Percentiles rank a stretch among this genome's conserved stretches.
These are phyloP conservation scores for Clonostachys rosea DNA, from an alignment of 2,329 filamentous ascomycete species.

Conservation along the genomic window DNA sequence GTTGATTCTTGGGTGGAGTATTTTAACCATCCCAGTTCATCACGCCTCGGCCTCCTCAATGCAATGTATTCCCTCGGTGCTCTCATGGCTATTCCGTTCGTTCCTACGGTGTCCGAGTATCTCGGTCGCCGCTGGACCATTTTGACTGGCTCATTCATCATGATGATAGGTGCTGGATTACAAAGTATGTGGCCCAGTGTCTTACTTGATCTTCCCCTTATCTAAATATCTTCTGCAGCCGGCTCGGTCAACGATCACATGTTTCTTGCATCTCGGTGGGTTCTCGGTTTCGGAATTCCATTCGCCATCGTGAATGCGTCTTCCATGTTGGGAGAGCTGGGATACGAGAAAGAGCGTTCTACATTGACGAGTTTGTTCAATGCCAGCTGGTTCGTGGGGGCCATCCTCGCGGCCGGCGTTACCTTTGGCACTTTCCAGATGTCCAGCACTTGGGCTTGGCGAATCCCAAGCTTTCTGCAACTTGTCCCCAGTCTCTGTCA, in stretches of 20 bases:
- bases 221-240: not conserved
- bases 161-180: conserved; percentile 7
- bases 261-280: conserved; percentile 22
- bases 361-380: conserved; percentile 6
- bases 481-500: conserved; percentile 8
- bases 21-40: conserved; percentile 31
- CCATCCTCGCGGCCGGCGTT: conserved; percentile 18
- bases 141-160: conserved; percentile 17
- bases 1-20: conserved; percentile 30
- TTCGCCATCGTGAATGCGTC: conserved; percentile 25
- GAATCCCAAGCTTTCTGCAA: conserved; percentile 15
- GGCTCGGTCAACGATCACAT: conserved; percentile 15
- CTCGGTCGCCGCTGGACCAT: conserved; percentile 31
- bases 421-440: conserved; percentile 17
- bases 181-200: not conserved
- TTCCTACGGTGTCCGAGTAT: conserved; percentile 26
- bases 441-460: conserved; percentile 14
- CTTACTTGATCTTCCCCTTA: no score
- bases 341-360: conserved; percentile 12
- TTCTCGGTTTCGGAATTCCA: conserved; percentile 25
- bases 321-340: conserved; percentile 25
- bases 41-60: conserved; percentile 32
- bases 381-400: conserved; percentile 31
- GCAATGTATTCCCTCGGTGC: conserved; percentile 36
- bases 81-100: conserved; percentile 32